phyloP scores from a whole-genome alignment of 2,329 filamentous ascomycete genomes.

The Stenocarpella maydis region DNA sequence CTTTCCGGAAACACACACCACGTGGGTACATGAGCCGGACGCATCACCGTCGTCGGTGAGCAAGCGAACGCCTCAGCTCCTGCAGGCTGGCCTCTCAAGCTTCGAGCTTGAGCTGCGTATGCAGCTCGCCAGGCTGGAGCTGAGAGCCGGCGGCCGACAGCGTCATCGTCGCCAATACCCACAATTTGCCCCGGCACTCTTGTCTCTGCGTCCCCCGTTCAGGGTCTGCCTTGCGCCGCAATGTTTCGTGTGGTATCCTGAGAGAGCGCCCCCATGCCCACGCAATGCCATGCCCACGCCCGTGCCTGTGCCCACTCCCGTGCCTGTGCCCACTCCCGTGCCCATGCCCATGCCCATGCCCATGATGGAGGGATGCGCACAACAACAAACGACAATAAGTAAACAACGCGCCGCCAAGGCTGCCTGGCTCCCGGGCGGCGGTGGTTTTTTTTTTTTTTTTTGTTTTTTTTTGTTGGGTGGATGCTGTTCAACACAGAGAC shows the following conservation, averaged over 20 bases:
- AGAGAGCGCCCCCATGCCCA: background rate
- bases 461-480: too few relatives aligned
- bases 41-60: background rate
- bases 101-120: background rate
- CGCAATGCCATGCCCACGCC: background rate
- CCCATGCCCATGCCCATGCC: background rate
- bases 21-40: too few relatives aligned
- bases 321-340: too few relatives aligned
- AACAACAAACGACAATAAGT: background rate
- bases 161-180: background rate
- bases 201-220: background rate
- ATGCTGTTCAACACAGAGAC: background rate
- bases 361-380: too few relatives aligned
- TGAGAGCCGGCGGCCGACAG: constrained; percentile 4
- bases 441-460: too few relatives aligned
- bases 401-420: background rate
- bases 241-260: constrained; percentile 14
- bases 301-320: background rate
- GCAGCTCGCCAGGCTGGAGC: background rate
- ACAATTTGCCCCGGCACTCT: background rate
- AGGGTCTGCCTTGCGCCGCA: constrained; percentile 14
- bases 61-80: constrained; percentile 12
- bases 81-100: constrained; percentile 1
- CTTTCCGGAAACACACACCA: background rate
- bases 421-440: background rate